Evolutionary conservation across 2,329 filamentous ascomycete species (phyloP), one percentile per base, ranked within the genome.

Genomic region (Nannizzia gypsea): DNA sequence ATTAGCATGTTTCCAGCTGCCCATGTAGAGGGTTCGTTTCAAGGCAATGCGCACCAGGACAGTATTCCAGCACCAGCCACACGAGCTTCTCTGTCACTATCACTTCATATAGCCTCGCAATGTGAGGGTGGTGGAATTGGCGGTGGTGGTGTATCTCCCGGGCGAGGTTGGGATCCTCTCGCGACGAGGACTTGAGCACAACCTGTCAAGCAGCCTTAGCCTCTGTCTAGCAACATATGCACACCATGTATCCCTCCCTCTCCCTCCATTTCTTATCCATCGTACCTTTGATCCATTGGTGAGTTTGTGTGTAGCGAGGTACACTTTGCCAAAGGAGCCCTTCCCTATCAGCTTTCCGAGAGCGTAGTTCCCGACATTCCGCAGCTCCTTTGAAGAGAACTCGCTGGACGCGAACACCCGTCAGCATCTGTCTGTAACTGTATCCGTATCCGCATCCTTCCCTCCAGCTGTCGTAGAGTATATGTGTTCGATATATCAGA

Each of bases 131-230:
- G 65, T 96, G 82, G 74, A 99, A 96, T 74, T 99, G 93, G 66
- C 93, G 88, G 73, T 99, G 93, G 72, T 99, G 93, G 73, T 99
- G 93, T 67, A 99, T 99, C 73, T 99, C 93, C 67, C 93, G 88
- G 15, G 92, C 92, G 56, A 99, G 85, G 72, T 99, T 99, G 59
- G 89, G 84, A 73, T 99, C 93, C 71, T 91, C 87, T 73, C 96
- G 96, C 72, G 93, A 92, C 64, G 93, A 93, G 63, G 91, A 96
- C 76, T 99, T 99, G 76, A 99, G 89, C 38, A 99, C 93, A 67
- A 99, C 93, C 89, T 95, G 71, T 40, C 3, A 50, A 62, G 54
- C 20, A 9, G 61, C 57, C 31, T 36, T 24, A 52, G 31, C 22
- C 46, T 22, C 26, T 34, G 22, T 55, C 6, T 24, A n/a, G n/a